These are phyloP conservation scores for Claviceps sp. DNA, from an alignment of 2,329 filamentous ascomycete genomes.

Conservation along the genomic window DNA sequence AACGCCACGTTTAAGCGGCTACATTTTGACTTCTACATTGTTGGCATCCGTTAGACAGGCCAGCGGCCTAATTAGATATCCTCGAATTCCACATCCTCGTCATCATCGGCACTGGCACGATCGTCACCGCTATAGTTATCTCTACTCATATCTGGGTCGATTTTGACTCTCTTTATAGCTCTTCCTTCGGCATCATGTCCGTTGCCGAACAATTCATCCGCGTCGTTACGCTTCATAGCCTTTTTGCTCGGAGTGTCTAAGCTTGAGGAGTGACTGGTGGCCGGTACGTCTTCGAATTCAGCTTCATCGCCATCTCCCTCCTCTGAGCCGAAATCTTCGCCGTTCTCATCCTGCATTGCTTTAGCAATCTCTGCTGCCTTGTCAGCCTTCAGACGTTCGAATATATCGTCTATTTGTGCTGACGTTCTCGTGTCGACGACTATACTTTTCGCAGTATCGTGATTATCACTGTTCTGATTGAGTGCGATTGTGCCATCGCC, in stretches of 20 bases:
- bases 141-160: conserved; percentile 38
- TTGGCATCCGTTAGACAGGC: background rate
- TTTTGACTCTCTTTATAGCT: conserved; percentile 33
- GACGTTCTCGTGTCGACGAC: conserved; percentile 36
- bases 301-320: conserved; percentile 28
- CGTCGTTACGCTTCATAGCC: conserved; percentile 22
- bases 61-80: conserved; percentile 28
- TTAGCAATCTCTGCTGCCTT: conserved; percentile 33
- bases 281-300: conserved; percentile 38
- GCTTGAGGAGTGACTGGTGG: conserved; percentile 19
- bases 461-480: conserved; percentile 27
- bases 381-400: conserved; percentile 50
- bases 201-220: conserved; percentile 12
- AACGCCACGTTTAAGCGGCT: too few species aligned
- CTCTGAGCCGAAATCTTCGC: conserved; percentile 21
- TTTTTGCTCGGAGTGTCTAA: conserved; percentile 19
- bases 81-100: conserved; percentile 46
- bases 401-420: conserved; percentile 52
- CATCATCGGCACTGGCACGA: conserved; percentile 34
- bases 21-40: background rate
- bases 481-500: conserved; percentile 12
- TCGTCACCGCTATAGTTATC: conserved; percentile 26
- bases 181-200: background rate
- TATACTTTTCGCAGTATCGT: conserved; percentile 27
- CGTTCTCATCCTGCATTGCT: conserved; percentile 18